phyloP scores from a whole-genome alignment of 1,139 yeast genomes.

The Geotrichum macrosporum region DNA sequence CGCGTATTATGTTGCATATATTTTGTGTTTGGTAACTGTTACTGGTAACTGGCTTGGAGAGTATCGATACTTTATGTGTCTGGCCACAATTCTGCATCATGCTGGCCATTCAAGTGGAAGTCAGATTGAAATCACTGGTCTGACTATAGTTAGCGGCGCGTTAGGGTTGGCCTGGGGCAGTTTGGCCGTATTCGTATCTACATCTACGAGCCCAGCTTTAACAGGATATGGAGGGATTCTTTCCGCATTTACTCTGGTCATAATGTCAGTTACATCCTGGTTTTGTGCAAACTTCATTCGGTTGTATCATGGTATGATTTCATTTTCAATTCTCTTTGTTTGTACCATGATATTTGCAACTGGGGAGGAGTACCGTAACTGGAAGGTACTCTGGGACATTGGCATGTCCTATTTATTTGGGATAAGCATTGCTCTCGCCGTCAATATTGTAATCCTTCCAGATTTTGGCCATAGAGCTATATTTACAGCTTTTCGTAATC shows the following conservation, averaged over 20 bases:
- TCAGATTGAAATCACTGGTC: conserved; percentile 45
- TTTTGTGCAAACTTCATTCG: conserved; percentile 42
- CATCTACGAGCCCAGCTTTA: conserved; percentile 41
- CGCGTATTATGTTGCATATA: conserved; percentile 42
- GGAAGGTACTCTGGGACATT: conserved; percentile 44
- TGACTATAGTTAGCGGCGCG: conserved; percentile 45
- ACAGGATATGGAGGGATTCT: conserved; percentile 47
- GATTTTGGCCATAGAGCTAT: conserved; percentile 39
- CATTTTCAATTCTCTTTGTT: conserved; percentile 42
- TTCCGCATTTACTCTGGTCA: conserved; percentile 43
- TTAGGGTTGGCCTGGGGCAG: conserved; percentile 48
- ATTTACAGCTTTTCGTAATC: conserved; percentile 22
- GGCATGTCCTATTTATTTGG: conserved; percentile 47
- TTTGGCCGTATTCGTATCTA: conserved; percentile 43
- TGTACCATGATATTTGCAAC: conserved; percentile 32
- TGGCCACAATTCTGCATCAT: conserved; percentile 45
- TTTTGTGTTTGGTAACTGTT: conserved; percentile 41
- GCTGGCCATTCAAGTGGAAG: conserved; percentile 48
- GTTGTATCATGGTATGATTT: conserved; percentile 38
- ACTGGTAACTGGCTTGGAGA: conserved; percentile 44
- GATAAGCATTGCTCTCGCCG: conserved; percentile 38
- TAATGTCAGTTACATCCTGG: conserved; percentile 41
- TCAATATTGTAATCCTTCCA: conserved; percentile 41
- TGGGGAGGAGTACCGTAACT: conserved; percentile 26
- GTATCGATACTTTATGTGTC: conserved; percentile 40